Conservation (phyloP, 345 rosid species). For the Raphanus sativus region DNA sequence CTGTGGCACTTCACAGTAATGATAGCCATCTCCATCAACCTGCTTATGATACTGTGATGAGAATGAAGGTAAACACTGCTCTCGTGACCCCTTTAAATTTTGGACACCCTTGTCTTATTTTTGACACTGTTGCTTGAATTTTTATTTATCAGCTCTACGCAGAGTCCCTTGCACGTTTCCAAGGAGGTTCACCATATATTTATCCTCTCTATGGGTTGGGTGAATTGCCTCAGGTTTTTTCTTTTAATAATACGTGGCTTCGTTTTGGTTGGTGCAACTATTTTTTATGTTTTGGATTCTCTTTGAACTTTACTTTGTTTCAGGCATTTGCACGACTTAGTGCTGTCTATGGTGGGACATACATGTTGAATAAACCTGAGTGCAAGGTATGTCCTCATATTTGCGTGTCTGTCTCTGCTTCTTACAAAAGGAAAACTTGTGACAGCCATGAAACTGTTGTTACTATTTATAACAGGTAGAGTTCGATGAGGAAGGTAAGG, state of each 20-base stretch:
- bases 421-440: not conserved
- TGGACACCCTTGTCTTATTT: too few species aligned
- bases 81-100: too few species aligned
- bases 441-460: constrained; percentile 1
- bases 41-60: constrained; percentile 89
- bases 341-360: constrained; percentile 97
- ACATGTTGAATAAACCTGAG: constrained; percentile 94
- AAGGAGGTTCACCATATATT: constrained; percentile 96
- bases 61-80: constrained; percentile 99
- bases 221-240: constrained; percentile 90
- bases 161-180: constrained; percentile 94
- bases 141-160: constrained; percentile 80
- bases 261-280: constrained; percentile 4
- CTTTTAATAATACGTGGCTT: not conserved
- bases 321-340: constrained; percentile 98
- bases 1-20: constrained; percentile 90
- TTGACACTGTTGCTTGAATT: too few species aligned
- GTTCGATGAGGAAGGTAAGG: constrained; percentile 85
- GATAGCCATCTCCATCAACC: constrained; percentile 77
- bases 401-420: too few species aligned
- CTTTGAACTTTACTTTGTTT: constrained; percentile 11
- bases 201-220: constrained; percentile 96
- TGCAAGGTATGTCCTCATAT: constrained; percentile 59
- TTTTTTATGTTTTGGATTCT: not conserved
- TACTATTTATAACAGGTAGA: constrained; percentile 58